Evolutionary conservation across 1,284 basidiomycete species (phyloP).

Genomic region (Lentinula novae-zelandiae): DNA sequence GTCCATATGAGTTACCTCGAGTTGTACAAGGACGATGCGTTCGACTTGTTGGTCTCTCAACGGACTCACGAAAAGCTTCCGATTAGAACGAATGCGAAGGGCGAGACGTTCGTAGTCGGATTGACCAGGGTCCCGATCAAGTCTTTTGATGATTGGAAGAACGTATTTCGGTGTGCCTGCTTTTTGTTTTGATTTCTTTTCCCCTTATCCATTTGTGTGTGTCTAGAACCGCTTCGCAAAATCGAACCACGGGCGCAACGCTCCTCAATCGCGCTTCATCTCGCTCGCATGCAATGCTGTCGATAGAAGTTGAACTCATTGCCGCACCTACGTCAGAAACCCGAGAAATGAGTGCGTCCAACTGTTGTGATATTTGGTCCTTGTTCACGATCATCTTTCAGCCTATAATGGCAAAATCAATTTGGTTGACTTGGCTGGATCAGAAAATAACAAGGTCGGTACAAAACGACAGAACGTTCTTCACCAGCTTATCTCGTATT

Average conservation of each 20-base stretch:
- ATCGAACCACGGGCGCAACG: slow-evolving; percentile 80
- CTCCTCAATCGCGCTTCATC: slow-evolving; percentile 79
- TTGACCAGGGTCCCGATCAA: slow-evolving; percentile 1
- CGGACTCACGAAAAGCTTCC: slow-evolving; percentile 59
- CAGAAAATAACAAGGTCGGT: slow-evolving; percentile 73
- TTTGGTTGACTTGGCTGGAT: slow-evolving; percentile 84
- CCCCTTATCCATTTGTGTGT: neutral
- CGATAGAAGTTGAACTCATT: slow-evolving; percentile 57
- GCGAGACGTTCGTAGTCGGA: slow-evolving; percentile 2
- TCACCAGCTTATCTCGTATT: neutral
- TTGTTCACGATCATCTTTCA: neutral
- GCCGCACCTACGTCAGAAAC: slow-evolving; percentile 35
- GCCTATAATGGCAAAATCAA: slow-evolving; percentile 69
- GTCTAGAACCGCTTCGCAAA: slow-evolving; percentile 48
- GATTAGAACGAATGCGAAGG: slow-evolving; percentile 48
- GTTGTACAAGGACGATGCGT: slow-evolving; percentile 85
- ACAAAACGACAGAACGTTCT: neutral
- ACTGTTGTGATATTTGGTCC: no score
- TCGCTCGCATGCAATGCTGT: slow-evolving; percentile 80
- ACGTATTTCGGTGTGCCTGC: neutral
- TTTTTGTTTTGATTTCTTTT: neutral
- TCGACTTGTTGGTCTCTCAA: slow-evolving; percentile 71
- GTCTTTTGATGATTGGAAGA: slow-evolving; percentile 1
- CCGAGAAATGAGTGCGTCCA: slow-evolving; percentile 20
- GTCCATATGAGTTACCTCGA: slow-evolving; percentile 69